Evolutionary conservation across 2,329 filamentous ascomycete genomes (phyloP).

Genomic region (Fusarium coicis): DNA sequence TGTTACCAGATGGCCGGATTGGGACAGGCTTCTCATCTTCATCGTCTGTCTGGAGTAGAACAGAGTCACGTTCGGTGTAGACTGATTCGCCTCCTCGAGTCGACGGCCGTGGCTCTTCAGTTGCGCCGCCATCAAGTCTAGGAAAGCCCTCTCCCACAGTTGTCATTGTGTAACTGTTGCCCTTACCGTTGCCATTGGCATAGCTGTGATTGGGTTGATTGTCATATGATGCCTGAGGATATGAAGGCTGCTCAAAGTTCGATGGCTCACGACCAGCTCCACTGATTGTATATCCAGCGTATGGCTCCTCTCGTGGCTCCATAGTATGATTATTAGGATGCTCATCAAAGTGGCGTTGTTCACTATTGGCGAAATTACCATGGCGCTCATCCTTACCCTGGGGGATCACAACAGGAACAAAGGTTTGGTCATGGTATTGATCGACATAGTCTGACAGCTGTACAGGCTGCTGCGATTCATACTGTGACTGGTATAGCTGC

Average conservation of each 20-base stretch:
- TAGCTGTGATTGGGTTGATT: slow-evolving; percentile 19
- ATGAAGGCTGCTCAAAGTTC: slow-evolving; percentile 15
- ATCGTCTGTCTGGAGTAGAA: slow-evolving; percentile 38
- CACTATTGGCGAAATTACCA: slow-evolving; percentile 5
- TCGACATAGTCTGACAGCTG: slow-evolving; percentile 29
- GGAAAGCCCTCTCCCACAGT: slow-evolving; percentile 41
- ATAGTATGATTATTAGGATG: slow-evolving; percentile 18
- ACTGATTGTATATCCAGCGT: slow-evolving; percentile 6
- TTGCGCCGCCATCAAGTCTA: slow-evolving; percentile 24
- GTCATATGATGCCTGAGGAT: slow-evolving; percentile 12
- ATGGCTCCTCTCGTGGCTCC: slow-evolving; percentile 12
- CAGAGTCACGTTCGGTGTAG: slow-evolving; percentile 36
- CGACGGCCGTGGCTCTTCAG: slow-evolving; percentile 10
- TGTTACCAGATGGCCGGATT: slow-evolving; percentile 43
- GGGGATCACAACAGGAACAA: slow-evolving; percentile 36
- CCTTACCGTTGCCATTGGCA: slow-evolving; percentile 20
- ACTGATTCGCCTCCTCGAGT: slow-evolving; percentile 26
- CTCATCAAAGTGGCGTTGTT: slow-evolving; percentile 11
- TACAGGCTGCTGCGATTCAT: slow-evolving; percentile 24
- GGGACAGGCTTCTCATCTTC: slow-evolving; percentile 33
- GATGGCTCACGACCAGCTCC: slow-evolving; percentile 9
- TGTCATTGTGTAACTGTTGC: slow-evolving; percentile 30
- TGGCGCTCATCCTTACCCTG: slow-evolving; percentile 27
- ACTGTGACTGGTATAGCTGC: slow-evolving; percentile 9
- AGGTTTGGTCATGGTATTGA: slow-evolving; percentile 27